Base-by-base conservation (phyloP, 768 basidiomycete species). In the Calocybe indica region DNA sequence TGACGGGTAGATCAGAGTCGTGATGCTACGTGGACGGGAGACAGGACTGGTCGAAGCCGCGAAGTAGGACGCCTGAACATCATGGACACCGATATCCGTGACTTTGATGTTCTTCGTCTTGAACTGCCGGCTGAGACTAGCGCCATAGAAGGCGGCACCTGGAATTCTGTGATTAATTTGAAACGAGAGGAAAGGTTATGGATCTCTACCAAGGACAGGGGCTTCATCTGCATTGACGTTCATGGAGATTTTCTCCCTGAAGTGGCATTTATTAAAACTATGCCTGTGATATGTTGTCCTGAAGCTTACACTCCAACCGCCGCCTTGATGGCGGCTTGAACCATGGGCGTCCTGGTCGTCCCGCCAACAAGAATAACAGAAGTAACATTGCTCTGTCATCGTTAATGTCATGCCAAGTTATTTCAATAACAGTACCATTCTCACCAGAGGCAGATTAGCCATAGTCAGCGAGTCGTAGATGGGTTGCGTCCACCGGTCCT, bases 171-270 rank as follows among this genome's bases (percentile, higher is more conserved):
- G 47, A 56, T 44, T 46, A 28, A 29, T 46, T n/a, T 14, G 11
- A 8, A 32, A 29, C 40, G 42, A 31, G 22, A 22, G 22, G 22
- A 8, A 14, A 22, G 22, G 15, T 8, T 31, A 1, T 11, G 2
- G 37, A 34, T 10, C 31, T 12, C 7, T 38, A 42, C 87, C 92
- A 38, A 99, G 78, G 13, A 97, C 95, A 22, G 88, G 89, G 0
- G 92, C 90, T 68, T 99, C 96, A 61, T 98, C 96, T 0, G 95
- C 86, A 62, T 99, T 98, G 51, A 99, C 90, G 55, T 97, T 98
- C 59, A 85, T 75, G 5, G 95, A 91, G 48, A 98, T 86, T 65
- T 89, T 91, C 45, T 84, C 79, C 40, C 83, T 87, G 44, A 11
- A 22, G 15, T 38, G 7, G 29, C 40, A 13, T 48, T 35, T 11